Conservation (phyloP, 345 rosid species). For the Nasturtium officinale region DNA sequence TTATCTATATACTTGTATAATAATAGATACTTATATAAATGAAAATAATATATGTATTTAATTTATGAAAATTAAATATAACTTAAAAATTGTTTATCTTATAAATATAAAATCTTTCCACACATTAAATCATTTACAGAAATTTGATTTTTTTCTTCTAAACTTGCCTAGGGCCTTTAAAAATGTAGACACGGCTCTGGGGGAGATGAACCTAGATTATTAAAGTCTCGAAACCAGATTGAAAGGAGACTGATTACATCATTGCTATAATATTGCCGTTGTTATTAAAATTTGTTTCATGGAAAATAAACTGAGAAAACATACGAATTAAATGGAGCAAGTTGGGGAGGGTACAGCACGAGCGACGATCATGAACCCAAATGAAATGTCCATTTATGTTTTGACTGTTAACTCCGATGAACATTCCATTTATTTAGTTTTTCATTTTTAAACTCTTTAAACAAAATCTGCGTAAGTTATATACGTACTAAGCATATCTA, state of each 20-base stretch:
- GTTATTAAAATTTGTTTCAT: not conserved
- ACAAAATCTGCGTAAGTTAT: not conserved
- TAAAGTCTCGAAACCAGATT: slow-evolving; percentile 1
- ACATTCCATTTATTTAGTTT: not conserved
- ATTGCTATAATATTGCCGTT: not conserved
- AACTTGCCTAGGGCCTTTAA: no score
- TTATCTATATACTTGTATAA: no score
- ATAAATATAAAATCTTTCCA: no score
- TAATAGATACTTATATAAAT: no score
- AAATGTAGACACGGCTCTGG: no score
- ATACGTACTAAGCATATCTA: not conserved
- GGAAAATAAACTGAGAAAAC: not conserved
- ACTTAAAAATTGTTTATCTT: no score
- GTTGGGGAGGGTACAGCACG: slow-evolving; percentile 44
- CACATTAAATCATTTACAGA: no score
- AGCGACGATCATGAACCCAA: slow-evolving; percentile 41
- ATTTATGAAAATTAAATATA: no score
- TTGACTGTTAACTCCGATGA: slow-evolving; percentile 11
- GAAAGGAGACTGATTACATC: not conserved
- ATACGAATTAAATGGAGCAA: slow-evolving; percentile 34
- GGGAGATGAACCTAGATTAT: no score
- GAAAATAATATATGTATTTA: no score
- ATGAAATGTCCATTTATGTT: slow-evolving; percentile 12
- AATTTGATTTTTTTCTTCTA: no score
- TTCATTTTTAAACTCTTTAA: not conserved